Percentiles rank a stretch among this genome's conserved stretches.
Conservation (phyloP, 306 rosid species). For the Potentilla sterilis region DNA sequence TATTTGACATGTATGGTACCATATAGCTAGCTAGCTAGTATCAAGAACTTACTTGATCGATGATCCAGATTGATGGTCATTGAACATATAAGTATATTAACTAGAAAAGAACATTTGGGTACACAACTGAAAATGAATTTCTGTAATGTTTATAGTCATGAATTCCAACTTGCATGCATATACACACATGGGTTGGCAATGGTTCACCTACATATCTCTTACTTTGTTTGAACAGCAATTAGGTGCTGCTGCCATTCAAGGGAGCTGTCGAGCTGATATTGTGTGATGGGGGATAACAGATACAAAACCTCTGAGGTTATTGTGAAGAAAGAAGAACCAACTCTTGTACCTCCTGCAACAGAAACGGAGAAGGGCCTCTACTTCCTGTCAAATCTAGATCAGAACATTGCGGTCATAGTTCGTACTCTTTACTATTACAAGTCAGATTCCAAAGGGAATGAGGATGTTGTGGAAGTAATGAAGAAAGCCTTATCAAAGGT, state of each 20-base stretch:
- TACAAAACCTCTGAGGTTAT: slow-evolving; percentile 24
- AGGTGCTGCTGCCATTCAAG: slow-evolving; percentile 20
- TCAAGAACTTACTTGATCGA: neutral
- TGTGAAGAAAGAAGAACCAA: slow-evolving; percentile 55
- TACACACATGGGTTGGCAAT: neutral
- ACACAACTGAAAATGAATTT: neutral
- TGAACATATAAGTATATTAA: neutral
- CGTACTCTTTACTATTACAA: slow-evolving; percentile 61
- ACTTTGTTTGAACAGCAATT: neutral
- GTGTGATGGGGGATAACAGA: slow-evolving; percentile 31
- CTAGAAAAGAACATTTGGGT: neutral
- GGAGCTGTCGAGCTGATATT: slow-evolving; percentile 5
- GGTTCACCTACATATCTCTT: neutral
- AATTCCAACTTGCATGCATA: slow-evolving; percentile 8
- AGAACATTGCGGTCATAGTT: slow-evolving; percentile 58
- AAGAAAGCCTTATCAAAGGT: slow-evolving; percentile 56
- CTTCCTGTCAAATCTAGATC: slow-evolving; percentile 80
- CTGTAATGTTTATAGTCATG: neutral
- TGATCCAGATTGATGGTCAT: neutral
- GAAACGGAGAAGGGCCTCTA: slow-evolving; percentile 66
- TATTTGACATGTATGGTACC: neutral
- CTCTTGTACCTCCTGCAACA: slow-evolving; percentile 45
- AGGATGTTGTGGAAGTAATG: slow-evolving; percentile 46
- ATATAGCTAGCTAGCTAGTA: neutral
- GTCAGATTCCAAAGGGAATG: slow-evolving; percentile 55